Evolutionary conservation across 225 moss, liverwort and hornwort species (phyloP), one percentile per base, ranked within the genome.

Genomic region (Rhytidiadelphus loreus): DNA sequence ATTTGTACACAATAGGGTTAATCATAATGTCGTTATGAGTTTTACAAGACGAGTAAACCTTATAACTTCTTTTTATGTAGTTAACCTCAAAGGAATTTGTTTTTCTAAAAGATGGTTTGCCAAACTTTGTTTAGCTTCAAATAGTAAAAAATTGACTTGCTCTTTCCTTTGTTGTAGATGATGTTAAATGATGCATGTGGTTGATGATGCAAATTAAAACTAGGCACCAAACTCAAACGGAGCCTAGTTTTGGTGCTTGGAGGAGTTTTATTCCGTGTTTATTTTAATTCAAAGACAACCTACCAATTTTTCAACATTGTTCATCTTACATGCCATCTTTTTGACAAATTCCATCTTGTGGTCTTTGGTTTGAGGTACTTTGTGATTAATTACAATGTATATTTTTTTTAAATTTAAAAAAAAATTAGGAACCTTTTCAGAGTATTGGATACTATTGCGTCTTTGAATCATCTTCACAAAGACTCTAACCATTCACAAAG

Each of bases 141-240:
- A 43, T 43, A 26, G 12, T 70, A 24, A 68, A 66, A 22, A 22
- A 7, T 1, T 37, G 20, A 21, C 12, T n/a, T 68, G 12, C 7
- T n/a, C 23, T 68, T 68, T n/a, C 11, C 0, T n/a, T n/a, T 68
- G 12, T 0, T 0, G 0, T 22, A 1, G 32, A 64, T 68, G 37
- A n/a, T 0, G 1, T 2, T 2, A 2, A 2, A 63, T 66, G 66
- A 66, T 2, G 3, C 37, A 0, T 6, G 2, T 37, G 11, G 6
- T 1, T 37, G 12, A 66, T 66, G 66, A 68, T 1, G 6, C 7
- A 2, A 68, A 22, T n/a, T 22, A 22, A 68, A 22, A 68, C 0
- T 68, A 13, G 23, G n/a, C 12, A 22, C 13, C 2, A 68, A 11
- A n/a, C 0, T 13, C 68, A n/a, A n/a, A 68, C 0, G 0, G 13